These are phyloP conservation scores for Ophiognomonia clavigignenti-juglandacearum DNA, from an alignment of 2,329 filamentous ascomycete genomes.

Conservation along the genomic window DNA sequence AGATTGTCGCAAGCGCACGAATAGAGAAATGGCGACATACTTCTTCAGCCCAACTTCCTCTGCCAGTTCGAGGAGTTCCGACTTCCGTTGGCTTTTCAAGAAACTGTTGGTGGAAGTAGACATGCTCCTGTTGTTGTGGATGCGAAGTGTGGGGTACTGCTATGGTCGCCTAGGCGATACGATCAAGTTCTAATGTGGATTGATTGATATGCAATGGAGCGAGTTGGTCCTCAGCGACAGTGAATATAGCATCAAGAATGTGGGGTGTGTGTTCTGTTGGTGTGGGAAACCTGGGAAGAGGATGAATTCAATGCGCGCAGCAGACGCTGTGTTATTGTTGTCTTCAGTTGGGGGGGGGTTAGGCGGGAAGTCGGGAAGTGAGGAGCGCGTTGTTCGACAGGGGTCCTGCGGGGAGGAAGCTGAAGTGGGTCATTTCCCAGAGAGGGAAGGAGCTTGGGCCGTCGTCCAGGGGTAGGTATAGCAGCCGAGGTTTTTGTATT, in stretches of 20 bases:
- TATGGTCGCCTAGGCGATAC: constrained; percentile 20
- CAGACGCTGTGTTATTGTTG: constrained; percentile 8
- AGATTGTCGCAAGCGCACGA: too few relatives aligned
- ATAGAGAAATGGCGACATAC: constrained; percentile 53
- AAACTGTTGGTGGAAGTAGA: constrained; percentile 59
- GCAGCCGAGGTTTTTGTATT: too few relatives aligned
- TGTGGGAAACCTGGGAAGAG: too few relatives aligned
- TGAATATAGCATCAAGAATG: constrained; percentile 9
- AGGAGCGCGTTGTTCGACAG: background rate
- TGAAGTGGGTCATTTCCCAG: background rate
- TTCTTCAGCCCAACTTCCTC: constrained; percentile 64
- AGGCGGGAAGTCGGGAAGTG: background rate
- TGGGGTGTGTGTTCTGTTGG: background rate
- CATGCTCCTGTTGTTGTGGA: constrained; percentile 37
- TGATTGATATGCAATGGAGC: constrained; percentile 1
- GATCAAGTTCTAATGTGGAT: constrained; percentile 25
- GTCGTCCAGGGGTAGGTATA: background rate
- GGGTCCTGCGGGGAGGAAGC: background rate
- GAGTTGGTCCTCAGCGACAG: constrained; percentile 1
- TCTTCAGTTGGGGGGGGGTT: background rate
- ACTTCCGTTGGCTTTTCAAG: constrained; percentile 78
- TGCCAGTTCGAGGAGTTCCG: constrained; percentile 70
- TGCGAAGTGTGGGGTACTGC: constrained; percentile 25
- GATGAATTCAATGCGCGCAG: background rate
- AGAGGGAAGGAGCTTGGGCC: background rate